Base-by-base conservation (phyloP, 1,284 basidiomycete genomes). In the Bondarzewia mesenterica region DNA sequence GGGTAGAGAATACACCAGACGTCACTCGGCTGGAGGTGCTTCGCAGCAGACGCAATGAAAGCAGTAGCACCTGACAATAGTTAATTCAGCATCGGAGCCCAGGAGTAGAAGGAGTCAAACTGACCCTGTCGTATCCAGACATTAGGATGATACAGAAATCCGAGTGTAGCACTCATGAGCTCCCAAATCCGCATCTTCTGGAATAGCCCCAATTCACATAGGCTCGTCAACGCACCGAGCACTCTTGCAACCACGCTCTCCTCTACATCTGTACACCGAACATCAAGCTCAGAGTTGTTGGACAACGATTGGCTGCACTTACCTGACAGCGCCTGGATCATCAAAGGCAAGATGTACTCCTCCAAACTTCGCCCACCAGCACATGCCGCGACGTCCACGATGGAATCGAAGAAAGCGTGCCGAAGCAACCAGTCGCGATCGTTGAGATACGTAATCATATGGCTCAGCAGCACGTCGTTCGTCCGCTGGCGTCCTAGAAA, bases 381-480 rank as follows among this genome's bases (percentile, higher is more conserved):
- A 66, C 91, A 93, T 0, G 88, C 89, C 5, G 93, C 95, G 2
- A 99, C 91, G 51, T 91, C 91, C 7, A 96, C 90, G 22, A 98
- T 92, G 53, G 89, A 90, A 61, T 96, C 93, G 60, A 98, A 97
- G 64, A 99, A 98, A 0, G 91, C 89, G 54, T 85, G 80, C 2
- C 96, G 77, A 40, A 99, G 69, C 20, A 89, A 68, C 94, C 95
- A 98, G 60, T 96, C 92, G 8, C 89, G 74, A 59, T 98, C 94
- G 61, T 99, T 99, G 56, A 99, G 76, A 60, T 97, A 99, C 0
- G 96, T 99, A 63, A 99, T 94, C 85, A 99, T 95, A 63, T 99
- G 94, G 56, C 92, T 93, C 18, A 99, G 72, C 5, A 99, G 72
- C 3, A 95, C 88, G 57, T 99, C 94, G 66, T 96, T 95, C 1